Evolutionary conservation across 2,329 filamentous ascomycete species (phyloP), one percentile per base, ranked within the genome.

Genomic region (Aspergillus pseudonomiae): DNA sequence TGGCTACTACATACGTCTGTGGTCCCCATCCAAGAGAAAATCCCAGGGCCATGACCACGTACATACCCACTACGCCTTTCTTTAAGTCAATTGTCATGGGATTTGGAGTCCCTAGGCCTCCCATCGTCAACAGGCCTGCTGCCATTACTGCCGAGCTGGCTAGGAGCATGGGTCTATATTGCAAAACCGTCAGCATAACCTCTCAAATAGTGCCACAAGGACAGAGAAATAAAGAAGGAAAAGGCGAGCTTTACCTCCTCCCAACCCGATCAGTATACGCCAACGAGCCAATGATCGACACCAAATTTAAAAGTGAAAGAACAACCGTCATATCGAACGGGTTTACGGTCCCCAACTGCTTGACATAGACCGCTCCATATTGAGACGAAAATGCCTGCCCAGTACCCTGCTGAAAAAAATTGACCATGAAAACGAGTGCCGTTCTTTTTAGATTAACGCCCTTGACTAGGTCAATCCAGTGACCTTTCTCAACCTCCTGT

Each of bases 401-500:
- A 21, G 71, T 74, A 1, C 66, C 62, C 52, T 72, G 70, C 24
- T 69, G 62, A 54, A 71, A 72, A 58, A 73, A 70, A 59, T 70
- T 71, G 21, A 67, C 63, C 3, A 59, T 62, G 26, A 70, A 39
- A 12, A 66, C 66, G 16, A 74, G 64, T 0, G 66, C 12, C 7
- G 71, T 73, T 19, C 71, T 63, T 55, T 70, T 71, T 21, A 66
- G 52, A 57, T 74, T 72, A 9, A 53, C 54, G 3, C 63, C 62
- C 19, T 63, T 39, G 26, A 69, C 68, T 2, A 74, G 50, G 6
- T 73, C 71, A 9, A 32, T 54, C 39, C 60, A 73, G 4, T 34
- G 61, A 1, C 71, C 70, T 30, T 70, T 56, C 14, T 71, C 66
- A 1, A 50, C 59, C 41, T 71, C 69, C 12, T 61, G 50, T 71